These are phyloP conservation scores for Pezicula rhizophila DNA, from an alignment of 2,329 filamentous ascomycete species.

Conservation along the genomic window DNA sequence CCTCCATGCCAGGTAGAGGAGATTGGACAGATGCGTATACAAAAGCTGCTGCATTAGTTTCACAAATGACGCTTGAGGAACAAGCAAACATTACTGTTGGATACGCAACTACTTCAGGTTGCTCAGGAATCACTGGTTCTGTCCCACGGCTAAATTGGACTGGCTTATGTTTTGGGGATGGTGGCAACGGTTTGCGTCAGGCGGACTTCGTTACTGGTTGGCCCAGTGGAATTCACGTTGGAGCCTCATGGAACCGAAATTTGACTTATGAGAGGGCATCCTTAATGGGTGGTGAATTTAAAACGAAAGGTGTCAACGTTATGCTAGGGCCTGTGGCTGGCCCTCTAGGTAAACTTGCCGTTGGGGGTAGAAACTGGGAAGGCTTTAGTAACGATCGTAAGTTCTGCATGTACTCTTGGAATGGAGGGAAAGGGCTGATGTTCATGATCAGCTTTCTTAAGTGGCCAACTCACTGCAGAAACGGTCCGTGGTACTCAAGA, in stretches of 20 bases:
- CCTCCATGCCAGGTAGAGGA: not conserved
- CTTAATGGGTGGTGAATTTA: constrained; percentile 73
- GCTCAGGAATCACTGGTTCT: constrained; percentile 17
- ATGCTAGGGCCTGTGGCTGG: constrained; percentile 57
- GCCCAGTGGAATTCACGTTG: constrained; percentile 59
- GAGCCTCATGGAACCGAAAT: constrained; percentile 64
- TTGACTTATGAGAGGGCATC: constrained; percentile 47
- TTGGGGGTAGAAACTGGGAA: constrained; percentile 63
- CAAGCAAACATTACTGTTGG: constrained; percentile 45
- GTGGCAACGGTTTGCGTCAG: constrained; percentile 16
- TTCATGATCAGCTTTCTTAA: constrained; percentile 45
- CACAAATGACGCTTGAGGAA: constrained; percentile 69
- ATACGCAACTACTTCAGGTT: constrained; percentile 7
- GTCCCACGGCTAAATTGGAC: constrained; percentile 18
- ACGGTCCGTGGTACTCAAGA: constrained; percentile 52
- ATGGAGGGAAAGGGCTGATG: too few relatives aligned
- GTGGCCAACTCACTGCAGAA: constrained; percentile 52
- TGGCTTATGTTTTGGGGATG: constrained; percentile 23
- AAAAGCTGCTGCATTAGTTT: constrained; percentile 61
- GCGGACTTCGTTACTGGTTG: constrained; percentile 58
- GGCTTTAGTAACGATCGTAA: constrained; percentile 33
- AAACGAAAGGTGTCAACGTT: constrained; percentile 70
- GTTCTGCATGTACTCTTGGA: too few relatives aligned
- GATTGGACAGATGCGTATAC: constrained; percentile 61
- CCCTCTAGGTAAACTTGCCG: constrained; percentile 57